phyloP scores from a whole-genome alignment of 2,329 filamentous ascomycete genomes.

The Arthrobotrys iridis region DNA sequence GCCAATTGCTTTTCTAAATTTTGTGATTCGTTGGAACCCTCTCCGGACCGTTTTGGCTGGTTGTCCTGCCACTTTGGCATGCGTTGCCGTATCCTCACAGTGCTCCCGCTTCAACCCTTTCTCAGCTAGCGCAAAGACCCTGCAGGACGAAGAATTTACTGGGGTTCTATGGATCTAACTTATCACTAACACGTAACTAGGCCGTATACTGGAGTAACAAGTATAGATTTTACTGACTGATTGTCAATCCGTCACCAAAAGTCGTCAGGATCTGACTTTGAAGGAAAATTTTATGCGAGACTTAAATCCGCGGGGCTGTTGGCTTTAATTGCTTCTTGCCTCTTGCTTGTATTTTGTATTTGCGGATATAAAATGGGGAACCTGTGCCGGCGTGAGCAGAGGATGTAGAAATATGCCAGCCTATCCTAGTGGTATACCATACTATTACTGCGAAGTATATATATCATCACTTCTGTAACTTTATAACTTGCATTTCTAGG shows the following conservation, averaged over 20 bases:
- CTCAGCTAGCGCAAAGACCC: slow-evolving; percentile 13
- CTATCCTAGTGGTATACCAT: neutral
- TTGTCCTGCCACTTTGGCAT: slow-evolving; percentile 27
- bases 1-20: neutral
- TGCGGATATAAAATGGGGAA: slow-evolving; percentile 4
- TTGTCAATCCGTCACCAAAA: neutral
- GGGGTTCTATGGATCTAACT: slow-evolving; percentile 18
- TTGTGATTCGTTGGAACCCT: slow-evolving; percentile 23
- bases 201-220: neutral
- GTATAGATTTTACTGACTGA: neutral
- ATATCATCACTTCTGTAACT: neutral
- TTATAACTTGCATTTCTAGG: neutral
- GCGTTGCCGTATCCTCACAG: slow-evolving; percentile 46
- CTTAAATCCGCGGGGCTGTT: neutral
- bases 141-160: slow-evolving; percentile 36
- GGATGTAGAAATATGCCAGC: neutral
- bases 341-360: neutral
- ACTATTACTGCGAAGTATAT: neutral
- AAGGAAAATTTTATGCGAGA: neutral
- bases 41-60: slow-evolving; percentile 18
- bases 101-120: slow-evolving; percentile 22
- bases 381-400: neutral
- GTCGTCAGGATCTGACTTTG: slow-evolving; percentile 1
- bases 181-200: slow-evolving; percentile 29
- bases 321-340: neutral